phyloP scores from a whole-genome alignment of 495 filamentous ascomycete genomes.

The Aeminium ludgeri region DNA sequence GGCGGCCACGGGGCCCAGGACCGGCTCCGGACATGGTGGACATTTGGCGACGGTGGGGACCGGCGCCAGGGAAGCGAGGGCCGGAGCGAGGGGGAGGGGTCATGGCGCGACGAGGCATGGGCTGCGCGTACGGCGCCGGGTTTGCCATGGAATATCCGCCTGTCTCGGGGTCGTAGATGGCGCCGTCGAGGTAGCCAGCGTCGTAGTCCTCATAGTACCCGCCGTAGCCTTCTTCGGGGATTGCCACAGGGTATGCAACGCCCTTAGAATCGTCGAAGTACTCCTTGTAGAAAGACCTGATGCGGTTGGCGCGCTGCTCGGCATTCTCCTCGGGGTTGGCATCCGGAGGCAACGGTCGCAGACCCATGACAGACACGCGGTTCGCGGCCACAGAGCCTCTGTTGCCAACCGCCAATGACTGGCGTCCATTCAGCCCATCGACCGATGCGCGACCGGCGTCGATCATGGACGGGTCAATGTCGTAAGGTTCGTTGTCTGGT shows the following conservation, averaged over 20 bases:
- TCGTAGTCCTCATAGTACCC: slow-evolving; percentile 52
- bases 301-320: slow-evolving; percentile 86
- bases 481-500: not conserved
- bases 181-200: slow-evolving; percentile 44
- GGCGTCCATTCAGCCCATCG: too few relatives aligned
- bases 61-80: slow-evolving; percentile 38
- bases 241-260: too few relatives aligned
- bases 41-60: slow-evolving; percentile 24
- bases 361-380: slow-evolving; percentile 39
- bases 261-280: slow-evolving; percentile 83
- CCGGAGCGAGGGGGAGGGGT: slow-evolving; percentile 75
- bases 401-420: slow-evolving; percentile 2
- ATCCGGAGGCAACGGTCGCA: slow-evolving; percentile 83
- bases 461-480: slow-evolving; percentile 6
- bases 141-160: slow-evolving; percentile 57
- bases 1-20: slow-evolving; percentile 29
- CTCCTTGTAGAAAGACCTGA: slow-evolving; percentile 97
- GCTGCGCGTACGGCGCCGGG: slow-evolving; percentile 54
- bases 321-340: slow-evolving; percentile 74
- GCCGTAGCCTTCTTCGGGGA: slow-evolving; percentile 33
- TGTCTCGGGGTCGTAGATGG: slow-evolving; percentile 54
- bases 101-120: slow-evolving; percentile 80
- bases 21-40: slow-evolving; percentile 18
- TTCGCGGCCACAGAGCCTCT: slow-evolving; percentile 10
- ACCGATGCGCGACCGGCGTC: slow-evolving; percentile 10